Evolutionary conservation across 164 flowering plant species (phyloP).

Genomic region (Sextonia rubra): DNA sequence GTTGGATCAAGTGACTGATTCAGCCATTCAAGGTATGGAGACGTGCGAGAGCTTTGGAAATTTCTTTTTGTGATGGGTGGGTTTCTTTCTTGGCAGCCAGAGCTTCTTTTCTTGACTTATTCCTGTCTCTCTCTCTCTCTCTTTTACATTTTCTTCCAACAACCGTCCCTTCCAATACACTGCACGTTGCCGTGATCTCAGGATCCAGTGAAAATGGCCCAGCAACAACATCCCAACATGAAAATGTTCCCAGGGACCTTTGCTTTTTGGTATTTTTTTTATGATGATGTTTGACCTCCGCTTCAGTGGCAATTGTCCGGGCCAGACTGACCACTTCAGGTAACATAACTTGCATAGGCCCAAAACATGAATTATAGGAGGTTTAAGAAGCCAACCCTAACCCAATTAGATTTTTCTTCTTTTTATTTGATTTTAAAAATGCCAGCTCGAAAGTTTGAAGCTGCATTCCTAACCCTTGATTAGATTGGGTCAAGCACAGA

Average conservation of each 20-base stretch:
- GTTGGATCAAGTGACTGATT: neutral
- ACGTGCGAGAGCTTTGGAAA: neutral
- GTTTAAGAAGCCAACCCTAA: no score
- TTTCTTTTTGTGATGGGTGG: neutral
- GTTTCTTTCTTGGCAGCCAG: neutral
- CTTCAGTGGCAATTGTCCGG: no score
- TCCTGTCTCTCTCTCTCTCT: neutral
- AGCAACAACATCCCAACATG: neutral
- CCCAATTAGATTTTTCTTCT: no score
- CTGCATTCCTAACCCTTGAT: no score
- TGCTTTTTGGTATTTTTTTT: no score
- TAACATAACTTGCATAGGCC: no score
- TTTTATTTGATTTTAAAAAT: no score
- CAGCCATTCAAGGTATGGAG: neutral
- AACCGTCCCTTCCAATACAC: slow-evolving; percentile 1
- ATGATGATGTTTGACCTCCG: no score
- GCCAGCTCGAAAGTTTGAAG: no score
- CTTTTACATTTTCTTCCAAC: neutral
- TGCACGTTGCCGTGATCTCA: neutral
- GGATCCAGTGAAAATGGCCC: neutral
- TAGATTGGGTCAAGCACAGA: no score
- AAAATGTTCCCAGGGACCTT: neutral
- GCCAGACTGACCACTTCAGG: no score
- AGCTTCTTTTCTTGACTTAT: neutral
- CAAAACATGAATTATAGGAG: no score